Evolutionary conservation across 768 basidiomycete genomes (phyloP).

Genomic region (Leccinum subgranulosum): DNA sequence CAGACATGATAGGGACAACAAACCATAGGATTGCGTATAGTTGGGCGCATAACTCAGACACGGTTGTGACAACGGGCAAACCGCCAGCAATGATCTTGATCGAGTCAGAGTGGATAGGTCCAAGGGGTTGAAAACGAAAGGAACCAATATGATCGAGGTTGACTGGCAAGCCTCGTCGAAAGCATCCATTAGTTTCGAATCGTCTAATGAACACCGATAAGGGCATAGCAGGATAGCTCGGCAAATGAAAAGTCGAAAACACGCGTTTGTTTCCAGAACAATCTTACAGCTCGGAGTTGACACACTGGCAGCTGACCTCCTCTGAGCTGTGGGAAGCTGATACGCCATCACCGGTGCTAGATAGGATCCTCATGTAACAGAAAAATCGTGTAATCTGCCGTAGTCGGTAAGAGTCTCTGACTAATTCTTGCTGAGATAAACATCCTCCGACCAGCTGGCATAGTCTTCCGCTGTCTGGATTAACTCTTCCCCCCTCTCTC

Average conservation of each 20-base stretch:
- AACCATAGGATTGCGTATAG: neutral
- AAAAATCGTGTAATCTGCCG: too few relatives aligned
- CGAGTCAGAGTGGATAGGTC: neutral
- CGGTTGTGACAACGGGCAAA: neutral
- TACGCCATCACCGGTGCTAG: too few relatives aligned
- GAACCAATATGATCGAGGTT: neutral
- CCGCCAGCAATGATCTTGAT: neutral
- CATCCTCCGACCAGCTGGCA: conserved; percentile 27
- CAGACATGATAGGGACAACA: neutral
- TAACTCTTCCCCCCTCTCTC: conserved; percentile 19
- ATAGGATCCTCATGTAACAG: too few relatives aligned
- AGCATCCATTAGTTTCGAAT: neutral
- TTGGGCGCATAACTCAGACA: neutral
- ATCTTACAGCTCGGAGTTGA: too few relatives aligned
- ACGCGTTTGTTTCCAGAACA: conserved; percentile 1
- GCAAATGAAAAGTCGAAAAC: conserved; percentile 1
- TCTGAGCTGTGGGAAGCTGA: too few relatives aligned
- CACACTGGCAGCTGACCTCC: too few relatives aligned
- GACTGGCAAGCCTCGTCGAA: neutral
- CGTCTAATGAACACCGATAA: conserved; percentile 5
- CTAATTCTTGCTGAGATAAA: conserved; percentile 12
- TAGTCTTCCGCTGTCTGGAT: conserved; percentile 24
- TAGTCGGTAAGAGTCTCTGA: too few relatives aligned
- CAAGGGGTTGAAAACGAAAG: neutral
- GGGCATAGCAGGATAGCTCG: neutral